Percentiles rank a stretch among this genome's conserved stretches.
phyloP scores from a whole-genome alignment of 1,284 basidiomycete species.

The Sanghuangporus weigelae region DNA sequence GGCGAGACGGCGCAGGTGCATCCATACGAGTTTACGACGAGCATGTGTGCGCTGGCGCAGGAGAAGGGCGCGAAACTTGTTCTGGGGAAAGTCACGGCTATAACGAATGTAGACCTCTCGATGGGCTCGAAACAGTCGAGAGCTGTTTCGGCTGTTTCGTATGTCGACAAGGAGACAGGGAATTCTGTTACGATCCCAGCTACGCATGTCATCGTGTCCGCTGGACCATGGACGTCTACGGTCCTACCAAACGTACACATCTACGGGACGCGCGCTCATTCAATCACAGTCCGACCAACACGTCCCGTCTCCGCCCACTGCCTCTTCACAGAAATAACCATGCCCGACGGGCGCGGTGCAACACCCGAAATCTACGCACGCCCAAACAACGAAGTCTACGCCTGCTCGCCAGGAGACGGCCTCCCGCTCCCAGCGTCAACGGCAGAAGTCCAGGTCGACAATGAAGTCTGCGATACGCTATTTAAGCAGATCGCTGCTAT shows the following conservation, averaged over 20 bases:
- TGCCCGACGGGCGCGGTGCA: conserved; percentile 36
- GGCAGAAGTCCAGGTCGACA: conserved; percentile 55
- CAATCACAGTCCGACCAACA: conserved; percentile 48
- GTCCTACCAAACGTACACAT: conserved; percentile 51
- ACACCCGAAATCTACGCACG: conserved; percentile 69
- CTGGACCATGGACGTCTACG: conserved; percentile 83
- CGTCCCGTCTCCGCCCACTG: conserved; percentile 29
- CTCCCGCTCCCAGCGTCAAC: conserved; percentile 51
- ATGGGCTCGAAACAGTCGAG: conserved; percentile 27
- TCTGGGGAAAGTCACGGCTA: conserved; percentile 36
- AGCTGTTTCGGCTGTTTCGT: conserved; percentile 50
- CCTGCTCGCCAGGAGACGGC: conserved; percentile 63
- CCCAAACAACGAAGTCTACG: conserved; percentile 62
- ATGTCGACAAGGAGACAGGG: conserved; percentile 32
- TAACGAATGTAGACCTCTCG: conserved; percentile 24
- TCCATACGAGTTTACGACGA: conserved; percentile 74
- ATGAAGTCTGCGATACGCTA: conserved; percentile 48
- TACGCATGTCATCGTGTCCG: conserved; percentile 68
- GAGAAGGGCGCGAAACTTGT: conserved; percentile 46
- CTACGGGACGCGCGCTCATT: conserved; percentile 58
- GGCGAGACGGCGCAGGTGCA: conserved; percentile 77
- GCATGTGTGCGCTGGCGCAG: conserved; percentile 66
- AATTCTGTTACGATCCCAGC: conserved; percentile 38
- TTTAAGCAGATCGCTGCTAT: conserved; percentile 51
- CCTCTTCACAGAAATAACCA: conserved; percentile 19